phyloP scores from a whole-genome alignment of 2,329 filamentous ascomycete genomes.

The Aspergillus sp. region DNA sequence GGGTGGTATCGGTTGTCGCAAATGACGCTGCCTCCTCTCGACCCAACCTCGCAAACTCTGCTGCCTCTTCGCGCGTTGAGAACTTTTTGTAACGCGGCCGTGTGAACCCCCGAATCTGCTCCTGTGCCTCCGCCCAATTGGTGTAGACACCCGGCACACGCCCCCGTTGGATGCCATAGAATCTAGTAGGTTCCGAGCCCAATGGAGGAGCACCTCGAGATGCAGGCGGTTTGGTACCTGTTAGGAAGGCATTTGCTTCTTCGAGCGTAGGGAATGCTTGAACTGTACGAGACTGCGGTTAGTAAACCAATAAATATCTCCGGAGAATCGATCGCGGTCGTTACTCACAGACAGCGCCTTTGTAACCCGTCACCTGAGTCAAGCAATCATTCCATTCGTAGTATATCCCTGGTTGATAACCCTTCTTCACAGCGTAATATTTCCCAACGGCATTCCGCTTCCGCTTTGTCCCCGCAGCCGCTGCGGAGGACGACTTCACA shows the following conservation, averaged over 20 bases:
- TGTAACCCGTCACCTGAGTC: slow-evolving; percentile 53
- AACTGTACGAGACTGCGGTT: slow-evolving; percentile 43
- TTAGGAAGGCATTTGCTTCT: slow-evolving; percentile 72
- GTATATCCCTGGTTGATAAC: slow-evolving; percentile 55
- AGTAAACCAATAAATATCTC: background rate
- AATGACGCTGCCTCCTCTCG: slow-evolving; percentile 69
- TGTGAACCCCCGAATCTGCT: slow-evolving; percentile 66
- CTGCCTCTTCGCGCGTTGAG: slow-evolving; percentile 60
- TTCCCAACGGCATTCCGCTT: slow-evolving; percentile 47
- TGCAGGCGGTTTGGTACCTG: slow-evolving; percentile 46
- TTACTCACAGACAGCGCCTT: slow-evolving; percentile 62
- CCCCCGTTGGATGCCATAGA: slow-evolving; percentile 54
- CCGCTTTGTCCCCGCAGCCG: slow-evolving; percentile 45
- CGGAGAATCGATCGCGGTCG: background rate
- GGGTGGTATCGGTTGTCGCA: slow-evolving; percentile 41
- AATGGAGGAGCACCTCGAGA: slow-evolving; percentile 28
- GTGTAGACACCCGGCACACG: slow-evolving; percentile 54
- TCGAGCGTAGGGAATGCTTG: slow-evolving; percentile 67
- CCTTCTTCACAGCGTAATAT: slow-evolving; percentile 57
- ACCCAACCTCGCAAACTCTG: slow-evolving; percentile 56
- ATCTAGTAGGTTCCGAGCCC: slow-evolving; percentile 39
- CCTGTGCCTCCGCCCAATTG: slow-evolving; percentile 60
- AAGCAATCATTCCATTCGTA: slow-evolving; percentile 56
- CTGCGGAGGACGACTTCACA: slow-evolving; percentile 5
- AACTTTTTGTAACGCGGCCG: slow-evolving; percentile 64